These are phyloP conservation scores for Teunomyces funiuensis DNA, from an alignment of 805 yeast species.

Conservation along the genomic window DNA sequence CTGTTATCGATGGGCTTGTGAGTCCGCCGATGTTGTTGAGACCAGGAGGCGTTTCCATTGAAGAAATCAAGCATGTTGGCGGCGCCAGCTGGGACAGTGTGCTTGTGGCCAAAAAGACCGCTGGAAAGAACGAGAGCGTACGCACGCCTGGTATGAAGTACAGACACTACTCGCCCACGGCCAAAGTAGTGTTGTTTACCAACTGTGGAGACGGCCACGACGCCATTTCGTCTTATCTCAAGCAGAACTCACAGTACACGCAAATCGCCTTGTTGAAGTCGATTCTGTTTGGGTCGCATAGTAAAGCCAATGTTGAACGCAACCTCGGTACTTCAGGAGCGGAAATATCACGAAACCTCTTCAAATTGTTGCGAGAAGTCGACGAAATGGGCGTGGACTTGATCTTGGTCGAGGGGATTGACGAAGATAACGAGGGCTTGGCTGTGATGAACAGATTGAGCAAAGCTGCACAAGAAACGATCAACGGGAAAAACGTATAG, in stretches of 20 bases:
- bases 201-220: slow-evolving; percentile 46
- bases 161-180: slow-evolving; percentile 89
- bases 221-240: slow-evolving; percentile 30
- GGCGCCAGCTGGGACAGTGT: slow-evolving; percentile 69
- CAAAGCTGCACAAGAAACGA: slow-evolving; percentile 71
- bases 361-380: slow-evolving; percentile 68
- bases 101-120: slow-evolving; percentile 62
- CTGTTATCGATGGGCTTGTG: slow-evolving; percentile 88
- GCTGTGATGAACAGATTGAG: slow-evolving; percentile 91
- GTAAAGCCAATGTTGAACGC: slow-evolving; percentile 24
- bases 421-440: slow-evolving; percentile 74
- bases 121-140: slow-evolving; percentile 65
- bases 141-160: slow-evolving; percentile 98
- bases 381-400: slow-evolving; percentile 68
- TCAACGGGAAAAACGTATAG: slow-evolving; percentile 14
- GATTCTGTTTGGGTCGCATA: slow-evolving; percentile 28
- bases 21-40: slow-evolving; percentile 84
- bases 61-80: slow-evolving; percentile 64
- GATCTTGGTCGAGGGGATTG: slow-evolving; percentile 83
- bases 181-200: slow-evolving; percentile 69
- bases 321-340: slow-evolving; percentile 47
- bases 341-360: slow-evolving; percentile 74
- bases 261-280: slow-evolving; percentile 56
- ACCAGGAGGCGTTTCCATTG: slow-evolving; percentile 91
- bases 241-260: slow-evolving; percentile 11